Percentiles rank a stretch among this genome's conserved stretches.
Evolutionary conservation across 495 filamentous ascomycete species (phyloP).

Genomic region (Neurospora sp.): DNA sequence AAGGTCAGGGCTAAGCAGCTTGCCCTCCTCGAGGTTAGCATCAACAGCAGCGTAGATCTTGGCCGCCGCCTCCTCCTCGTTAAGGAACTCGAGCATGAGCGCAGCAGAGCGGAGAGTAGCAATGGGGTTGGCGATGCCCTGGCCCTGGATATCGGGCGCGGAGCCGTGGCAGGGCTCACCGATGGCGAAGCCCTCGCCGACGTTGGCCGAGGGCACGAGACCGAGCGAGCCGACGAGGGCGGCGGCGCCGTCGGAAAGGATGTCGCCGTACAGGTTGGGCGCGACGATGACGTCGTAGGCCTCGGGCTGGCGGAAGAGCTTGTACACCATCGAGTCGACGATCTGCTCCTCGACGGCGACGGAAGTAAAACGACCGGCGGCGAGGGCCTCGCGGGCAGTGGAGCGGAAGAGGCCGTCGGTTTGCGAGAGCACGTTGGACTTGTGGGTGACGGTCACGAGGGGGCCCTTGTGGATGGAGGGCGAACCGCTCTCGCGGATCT

Average conservation of each 20-base stretch:
- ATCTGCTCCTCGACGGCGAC: constrained; percentile 92
- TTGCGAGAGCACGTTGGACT: constrained; percentile 93
- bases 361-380: constrained; percentile 45
- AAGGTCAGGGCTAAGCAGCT: constrained; percentile 78
- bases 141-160: constrained; percentile 91
- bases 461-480: constrained; percentile 53
- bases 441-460: constrained; percentile 94
- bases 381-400: constrained; percentile 62
- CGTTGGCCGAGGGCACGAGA: constrained; percentile 92
- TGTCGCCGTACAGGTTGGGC: constrained; percentile 96
- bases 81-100: constrained; percentile 92
- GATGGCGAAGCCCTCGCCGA: constrained; percentile 89
- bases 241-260: constrained; percentile 89
- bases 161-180: constrained; percentile 97
- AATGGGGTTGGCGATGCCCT: constrained; percentile 90
- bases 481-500: neutral
- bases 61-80: constrained; percentile 74
- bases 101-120: constrained; percentile 86
- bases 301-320: constrained; percentile 90
- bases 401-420: constrained; percentile 93
- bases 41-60: constrained; percentile 89
- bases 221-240: constrained; percentile 91
- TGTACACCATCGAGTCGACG: constrained; percentile 98
- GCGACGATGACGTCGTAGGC: constrained; percentile 97
- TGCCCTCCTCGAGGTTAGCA: constrained; percentile 76